These are phyloP conservation scores for Mallotus nudiflorus DNA, from an alignment of 345 rosid species.

Conservation along the genomic window DNA sequence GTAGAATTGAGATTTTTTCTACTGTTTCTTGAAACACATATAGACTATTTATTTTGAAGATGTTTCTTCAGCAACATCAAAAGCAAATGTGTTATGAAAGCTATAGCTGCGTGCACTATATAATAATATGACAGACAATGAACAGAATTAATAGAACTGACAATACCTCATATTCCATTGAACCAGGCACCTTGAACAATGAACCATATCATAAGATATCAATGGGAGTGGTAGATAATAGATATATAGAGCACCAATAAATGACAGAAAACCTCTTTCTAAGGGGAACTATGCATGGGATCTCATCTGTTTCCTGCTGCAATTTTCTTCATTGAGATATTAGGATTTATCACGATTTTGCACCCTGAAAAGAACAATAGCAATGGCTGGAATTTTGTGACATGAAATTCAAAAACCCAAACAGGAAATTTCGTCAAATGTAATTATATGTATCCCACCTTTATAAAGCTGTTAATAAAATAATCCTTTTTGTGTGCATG, in stretches of 20 bases:
- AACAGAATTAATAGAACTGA: background rate
- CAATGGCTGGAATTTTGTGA: background rate
- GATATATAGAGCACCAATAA: conserved; percentile 53
- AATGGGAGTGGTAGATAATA: conserved; percentile 55
- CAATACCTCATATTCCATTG: conserved; percentile 55
- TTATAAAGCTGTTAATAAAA: too few relatives aligned
- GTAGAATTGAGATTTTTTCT: background rate
- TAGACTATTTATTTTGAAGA: background rate
- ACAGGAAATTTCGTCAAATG: too few relatives aligned
- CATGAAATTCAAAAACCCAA: background rate
- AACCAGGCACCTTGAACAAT: conserved; percentile 69
- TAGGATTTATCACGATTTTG: conserved; percentile 51
- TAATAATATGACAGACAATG: background rate
- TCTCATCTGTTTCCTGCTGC: conserved; percentile 68
- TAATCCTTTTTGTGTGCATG: too few relatives aligned
- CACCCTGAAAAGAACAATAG: conserved; percentile 45
- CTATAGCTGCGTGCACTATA: background rate
- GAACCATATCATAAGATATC: conserved; percentile 60
- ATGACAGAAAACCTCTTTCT: conserved; percentile 65
- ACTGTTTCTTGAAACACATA: background rate
- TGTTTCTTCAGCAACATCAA: background rate
- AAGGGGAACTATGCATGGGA: conserved; percentile 60
- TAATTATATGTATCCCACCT: too few relatives aligned
- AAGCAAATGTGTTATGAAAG: background rate
- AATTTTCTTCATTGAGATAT: conserved; percentile 56